Conservation (phyloP, 2,329 filamentous ascomycete genomes). For the Pseudogymnoascus sp. region DNA sequence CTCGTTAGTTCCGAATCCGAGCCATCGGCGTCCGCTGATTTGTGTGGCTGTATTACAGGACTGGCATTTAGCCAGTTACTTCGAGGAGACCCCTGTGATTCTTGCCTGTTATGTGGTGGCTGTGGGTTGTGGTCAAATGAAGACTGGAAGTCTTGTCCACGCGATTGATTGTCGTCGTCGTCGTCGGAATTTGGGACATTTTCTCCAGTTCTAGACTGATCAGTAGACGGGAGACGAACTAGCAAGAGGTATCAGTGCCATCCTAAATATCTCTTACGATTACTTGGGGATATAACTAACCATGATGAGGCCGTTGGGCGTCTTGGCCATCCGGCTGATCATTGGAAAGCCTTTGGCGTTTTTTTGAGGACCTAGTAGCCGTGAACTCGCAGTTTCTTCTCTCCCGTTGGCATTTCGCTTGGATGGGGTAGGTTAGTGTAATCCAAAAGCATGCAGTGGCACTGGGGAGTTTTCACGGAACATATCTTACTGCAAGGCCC, state of each 20-base stretch:
- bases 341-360: slow-evolving; percentile 11
- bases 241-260: background rate
- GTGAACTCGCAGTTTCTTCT: slow-evolving; percentile 42
- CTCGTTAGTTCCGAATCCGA: background rate
- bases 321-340: background rate
- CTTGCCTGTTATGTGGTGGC: background rate
- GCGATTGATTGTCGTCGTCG: background rate
- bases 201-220: background rate
- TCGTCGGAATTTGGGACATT: background rate
- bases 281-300: background rate
- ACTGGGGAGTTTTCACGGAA: background rate
- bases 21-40: background rate
- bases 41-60: background rate
- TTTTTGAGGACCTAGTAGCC: slow-evolving; percentile 33
- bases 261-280: background rate
- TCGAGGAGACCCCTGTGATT: background rate
- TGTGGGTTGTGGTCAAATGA: background rate
- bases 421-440: background rate
- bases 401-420: slow-evolving; percentile 40
- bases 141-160: background rate
- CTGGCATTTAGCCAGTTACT: background rate
- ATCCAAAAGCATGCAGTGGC: background rate
- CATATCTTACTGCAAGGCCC: slow-evolving; percentile 31
- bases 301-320: background rate
- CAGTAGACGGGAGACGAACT: background rate